These are phyloP conservation scores for Neocatenulostroma microsporum DNA, from an alignment of 2,329 filamentous ascomycete genomes.

Conservation along the genomic window DNA sequence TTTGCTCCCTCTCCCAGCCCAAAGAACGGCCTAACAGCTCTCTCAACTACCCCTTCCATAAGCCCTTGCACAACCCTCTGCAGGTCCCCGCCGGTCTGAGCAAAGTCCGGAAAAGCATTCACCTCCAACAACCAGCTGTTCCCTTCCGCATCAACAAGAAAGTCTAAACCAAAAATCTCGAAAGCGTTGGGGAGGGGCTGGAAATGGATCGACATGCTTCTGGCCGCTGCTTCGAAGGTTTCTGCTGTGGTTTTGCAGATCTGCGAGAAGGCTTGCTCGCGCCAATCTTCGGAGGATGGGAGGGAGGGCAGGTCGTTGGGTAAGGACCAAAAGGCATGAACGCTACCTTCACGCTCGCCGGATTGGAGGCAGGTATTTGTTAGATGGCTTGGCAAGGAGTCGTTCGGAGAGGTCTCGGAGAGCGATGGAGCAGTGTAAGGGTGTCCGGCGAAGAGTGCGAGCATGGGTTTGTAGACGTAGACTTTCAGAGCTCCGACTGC, in stretches of 20 bases:
- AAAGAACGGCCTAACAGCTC: slow-evolving; percentile 64
- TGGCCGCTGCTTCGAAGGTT: slow-evolving; percentile 76
- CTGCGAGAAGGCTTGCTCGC: slow-evolving; percentile 60
- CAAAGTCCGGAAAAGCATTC: slow-evolving; percentile 95
- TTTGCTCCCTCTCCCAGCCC: too few relatives aligned
- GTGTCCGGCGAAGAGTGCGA: slow-evolving; percentile 79
- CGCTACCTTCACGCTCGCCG: slow-evolving; percentile 52
- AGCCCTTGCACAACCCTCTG: slow-evolving; percentile 64
- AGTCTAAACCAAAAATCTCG: slow-evolving; percentile 88
- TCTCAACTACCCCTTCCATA: slow-evolving; percentile 64
- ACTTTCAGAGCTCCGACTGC: slow-evolving; percentile 70
- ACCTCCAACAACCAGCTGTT: slow-evolving; percentile 75
- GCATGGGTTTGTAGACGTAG: slow-evolving; percentile 83
- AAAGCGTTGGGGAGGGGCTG: slow-evolving; percentile 82
- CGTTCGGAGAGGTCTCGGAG: slow-evolving; percentile 26
- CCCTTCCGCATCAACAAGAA: slow-evolving; percentile 62
- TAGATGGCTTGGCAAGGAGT: slow-evolving; percentile 66
- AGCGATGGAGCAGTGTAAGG: slow-evolving; percentile 57
- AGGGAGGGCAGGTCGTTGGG: slow-evolving; percentile 27
- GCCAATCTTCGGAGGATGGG: slow-evolving; percentile 37
- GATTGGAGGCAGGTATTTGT: slow-evolving; percentile 91
- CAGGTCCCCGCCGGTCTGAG: slow-evolving; percentile 74
- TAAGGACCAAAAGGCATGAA: slow-evolving; percentile 68
- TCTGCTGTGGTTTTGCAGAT: slow-evolving; percentile 68
- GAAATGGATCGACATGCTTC: slow-evolving; percentile 82